Base-by-base conservation (phyloP, 2,329 filamentous ascomycete species). In the Elsinoe batatas region DNA sequence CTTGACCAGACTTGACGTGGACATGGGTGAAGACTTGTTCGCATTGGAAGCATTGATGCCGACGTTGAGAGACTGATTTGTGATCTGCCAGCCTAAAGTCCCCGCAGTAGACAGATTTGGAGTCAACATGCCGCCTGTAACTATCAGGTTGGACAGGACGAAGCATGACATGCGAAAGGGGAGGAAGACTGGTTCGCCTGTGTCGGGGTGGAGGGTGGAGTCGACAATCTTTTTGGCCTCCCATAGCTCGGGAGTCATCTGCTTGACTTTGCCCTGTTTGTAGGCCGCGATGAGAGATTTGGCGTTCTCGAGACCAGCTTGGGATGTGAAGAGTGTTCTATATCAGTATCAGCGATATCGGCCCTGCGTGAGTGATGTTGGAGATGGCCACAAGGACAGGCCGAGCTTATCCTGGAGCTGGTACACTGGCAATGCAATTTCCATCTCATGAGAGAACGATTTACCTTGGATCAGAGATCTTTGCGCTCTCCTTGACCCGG, bases 141-240 rank as follows among this genome's bases (percentile, higher is more conserved):
- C 91, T 57, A 97, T 78, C 69, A 98, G 74, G 72, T 98, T 98
- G 61, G 91, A 91, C 56, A 97, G 73, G 55, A 95, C 90, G 69
- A 93, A 98, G 73, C 81, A 87, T 53, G 91, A 97, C 93, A 98
- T 98, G 69, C 93, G 88, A 70, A 97, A 97, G 17, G 93, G 93
- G 15, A 98, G 79, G 64, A 97, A 82, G 60, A 98, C 91, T 47
- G 91, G 85, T 69, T 91, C 78, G 62, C 93, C 93, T 15, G 91
- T 97, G 71, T 98, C 93, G 62, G 93, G 93, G 70, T 98, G 93
- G 61, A 98, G 74, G 12, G 93, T 98, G 59, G 93, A 91, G 72
- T 98, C 93, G 56, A 97, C 88, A 62, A 95, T 83, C 78, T 96
- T 96, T 80, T 98, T 98, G 43, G 93, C 93, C 60, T 81, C 77